phyloP scores from a whole-genome alignment of 345 rosid genomes.

The Boechera divaricarpa region DNA sequence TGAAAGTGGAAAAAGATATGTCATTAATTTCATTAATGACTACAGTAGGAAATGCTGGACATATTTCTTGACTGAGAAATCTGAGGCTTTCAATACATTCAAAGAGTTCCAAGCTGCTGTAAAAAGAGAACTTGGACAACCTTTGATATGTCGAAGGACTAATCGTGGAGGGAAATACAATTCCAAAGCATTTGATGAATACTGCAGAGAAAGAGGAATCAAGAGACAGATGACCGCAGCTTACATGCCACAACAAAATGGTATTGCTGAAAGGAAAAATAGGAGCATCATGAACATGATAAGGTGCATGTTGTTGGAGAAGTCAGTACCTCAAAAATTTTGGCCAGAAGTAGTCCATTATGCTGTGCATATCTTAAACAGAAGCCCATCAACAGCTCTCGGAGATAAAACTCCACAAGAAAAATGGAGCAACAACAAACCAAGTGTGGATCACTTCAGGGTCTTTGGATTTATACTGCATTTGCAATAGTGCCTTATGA shows the following conservation, averaged over 20 bases:
- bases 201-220: background rate
- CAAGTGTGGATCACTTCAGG: background rate
- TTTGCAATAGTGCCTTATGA: background rate
- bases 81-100: background rate
- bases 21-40: conserved; percentile 2
- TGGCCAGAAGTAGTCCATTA: background rate
- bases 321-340: fast-evolving
- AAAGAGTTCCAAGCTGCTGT: background rate
- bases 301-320: background rate
- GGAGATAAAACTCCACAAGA: background rate
- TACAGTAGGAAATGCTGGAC: background rate
- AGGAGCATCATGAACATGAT: background rate
- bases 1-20: no score
- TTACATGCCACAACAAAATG: background rate
- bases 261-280: background rate
- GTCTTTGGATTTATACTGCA: background rate
- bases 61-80: background rate
- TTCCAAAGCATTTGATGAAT: fast-evolving
- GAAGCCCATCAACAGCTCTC: background rate
- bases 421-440: background rate
- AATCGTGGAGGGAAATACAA: background rate
- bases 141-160: background rate
- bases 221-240: background rate
- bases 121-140: background rate
- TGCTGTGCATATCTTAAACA: background rate